These are phyloP conservation scores for Fusarium veterinarium DNA, from an alignment of 2,329 filamentous ascomycete genomes.

Conservation along the genomic window DNA sequence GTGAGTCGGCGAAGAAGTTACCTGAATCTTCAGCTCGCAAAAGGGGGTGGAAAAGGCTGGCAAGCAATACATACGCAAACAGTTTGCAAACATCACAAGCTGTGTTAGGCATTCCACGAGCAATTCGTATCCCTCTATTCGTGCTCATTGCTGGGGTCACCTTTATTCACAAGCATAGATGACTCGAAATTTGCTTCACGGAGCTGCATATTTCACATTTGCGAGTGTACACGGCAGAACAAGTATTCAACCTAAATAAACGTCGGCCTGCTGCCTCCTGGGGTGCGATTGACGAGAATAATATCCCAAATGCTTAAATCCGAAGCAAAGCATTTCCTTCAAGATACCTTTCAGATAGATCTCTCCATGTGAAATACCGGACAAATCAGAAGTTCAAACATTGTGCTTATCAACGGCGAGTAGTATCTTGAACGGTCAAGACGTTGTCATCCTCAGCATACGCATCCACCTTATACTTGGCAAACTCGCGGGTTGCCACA, in stretches of 20 bases:
- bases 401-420: neutral
- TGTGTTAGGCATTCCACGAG: neutral
- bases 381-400: neutral
- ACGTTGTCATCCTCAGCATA: constrained; percentile 23
- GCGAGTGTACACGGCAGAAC: neutral
- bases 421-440: neutral
- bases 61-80: neutral
- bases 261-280: neutral
- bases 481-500: constrained; percentile 54
- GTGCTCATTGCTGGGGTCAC: accelerated
- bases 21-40: too few relatives aligned
- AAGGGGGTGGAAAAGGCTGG: too few relatives aligned
- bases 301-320: neutral
- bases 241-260: neutral
- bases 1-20: neutral
- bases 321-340: neutral
- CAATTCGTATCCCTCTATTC: neutral
- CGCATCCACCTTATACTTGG: constrained; percentile 48
- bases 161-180: neutral
- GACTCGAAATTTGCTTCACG: neutral
- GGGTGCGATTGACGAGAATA: neutral
- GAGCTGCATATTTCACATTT: neutral
- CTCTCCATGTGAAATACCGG: neutral
- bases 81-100: neutral
- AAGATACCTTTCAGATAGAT: neutral